Evolutionary conservation across 163 green algal species (phyloP).

Genomic region (Chlamydomonas reinhardtii): DNA sequence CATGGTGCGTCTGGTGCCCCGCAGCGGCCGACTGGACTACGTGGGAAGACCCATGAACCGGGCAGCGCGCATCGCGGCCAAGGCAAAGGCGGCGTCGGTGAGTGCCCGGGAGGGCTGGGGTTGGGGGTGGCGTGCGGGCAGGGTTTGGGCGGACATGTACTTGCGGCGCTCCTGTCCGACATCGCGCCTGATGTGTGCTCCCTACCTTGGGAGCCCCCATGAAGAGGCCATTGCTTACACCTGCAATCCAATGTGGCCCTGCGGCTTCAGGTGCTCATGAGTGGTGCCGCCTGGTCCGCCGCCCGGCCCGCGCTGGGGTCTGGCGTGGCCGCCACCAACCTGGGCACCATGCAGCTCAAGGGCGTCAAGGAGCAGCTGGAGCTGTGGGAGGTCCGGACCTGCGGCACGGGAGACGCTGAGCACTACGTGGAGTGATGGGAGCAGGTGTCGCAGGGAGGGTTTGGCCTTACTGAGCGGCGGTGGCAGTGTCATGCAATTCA

Average conservation of each 20-base stretch:
- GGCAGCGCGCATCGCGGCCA: constrained; percentile 19
- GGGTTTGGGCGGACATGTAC: no score
- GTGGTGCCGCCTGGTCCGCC: constrained; percentile 14
- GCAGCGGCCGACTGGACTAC: constrained; percentile 27
- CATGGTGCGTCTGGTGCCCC: constrained; percentile 11
- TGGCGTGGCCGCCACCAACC: not conserved
- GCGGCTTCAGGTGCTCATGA: constrained; percentile 11
- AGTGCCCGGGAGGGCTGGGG: not conserved
- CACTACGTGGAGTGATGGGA: no score
- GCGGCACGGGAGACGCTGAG: no score
- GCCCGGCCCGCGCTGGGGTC: not conserved
- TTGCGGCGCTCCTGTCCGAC: no score
- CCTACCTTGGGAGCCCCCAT: no score
- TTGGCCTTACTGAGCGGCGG: no score
- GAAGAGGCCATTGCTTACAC: no score
- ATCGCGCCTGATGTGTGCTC: no score
- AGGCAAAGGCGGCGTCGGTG: constrained; percentile 18
- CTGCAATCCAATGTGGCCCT: no score
- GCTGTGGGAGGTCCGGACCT: constrained; percentile 18
- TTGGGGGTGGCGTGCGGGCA: no score
- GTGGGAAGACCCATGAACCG: constrained; percentile 17
- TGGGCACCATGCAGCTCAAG: constrained; percentile 32
- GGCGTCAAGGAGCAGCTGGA: constrained; percentile 29
- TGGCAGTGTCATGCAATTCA: no score
- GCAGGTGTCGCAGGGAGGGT: no score